Evolutionary conservation across 2,329 filamentous ascomycete genomes (phyloP), one percentile per base, ranked within the genome.

Genomic region (Trichophaea hybrida): DNA sequence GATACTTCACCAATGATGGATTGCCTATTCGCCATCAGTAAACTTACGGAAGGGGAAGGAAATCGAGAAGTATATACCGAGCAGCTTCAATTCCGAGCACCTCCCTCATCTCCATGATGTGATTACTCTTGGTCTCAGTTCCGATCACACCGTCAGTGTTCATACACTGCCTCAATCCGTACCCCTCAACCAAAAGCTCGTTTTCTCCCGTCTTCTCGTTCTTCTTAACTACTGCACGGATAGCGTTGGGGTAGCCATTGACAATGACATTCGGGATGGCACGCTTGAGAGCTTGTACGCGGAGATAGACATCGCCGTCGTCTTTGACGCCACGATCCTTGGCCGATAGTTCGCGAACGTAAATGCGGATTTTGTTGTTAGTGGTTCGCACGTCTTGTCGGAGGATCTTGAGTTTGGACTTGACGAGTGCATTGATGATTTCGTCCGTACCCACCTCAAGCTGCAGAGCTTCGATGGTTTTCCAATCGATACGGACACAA

Each of bases 51-150:
- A 32, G 17, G 32, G 5, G 50, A 35, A 12, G 6, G 34, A 37
- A 34, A 43, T 24, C 12, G 6, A 6, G 13, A 37, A 37, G 6
- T 34, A 55, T 51, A 55, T 64, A 68, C 60, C 67, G 62, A 34
- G 93, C 93, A 0, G 93, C 93, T 75, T 98, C 93, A 68, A 98
- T 96, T 54, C 93, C 93, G 2, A 98, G 81, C 0, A 97, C 84
- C 31, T 93, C 83, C 38, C 81, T 79, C 68, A 84, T 85, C 74
- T 98, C 93, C 80, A 96, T 88, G 66, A 98, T 83, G 69, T 84
- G 88, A 75, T 98, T 98, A 63, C 85, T 84, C 6, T 78, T 79
- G 2, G 84, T 85, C 66, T 79, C 76, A 17, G 81, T 83, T 59
- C 90, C 89, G 59, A 94, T 78, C 4, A 98, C 86, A 64, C 93